These are phyloP conservation scores for Talaromyces sp. DNA, from an alignment of 2,329 filamentous ascomycete species.

Conservation along the genomic window DNA sequence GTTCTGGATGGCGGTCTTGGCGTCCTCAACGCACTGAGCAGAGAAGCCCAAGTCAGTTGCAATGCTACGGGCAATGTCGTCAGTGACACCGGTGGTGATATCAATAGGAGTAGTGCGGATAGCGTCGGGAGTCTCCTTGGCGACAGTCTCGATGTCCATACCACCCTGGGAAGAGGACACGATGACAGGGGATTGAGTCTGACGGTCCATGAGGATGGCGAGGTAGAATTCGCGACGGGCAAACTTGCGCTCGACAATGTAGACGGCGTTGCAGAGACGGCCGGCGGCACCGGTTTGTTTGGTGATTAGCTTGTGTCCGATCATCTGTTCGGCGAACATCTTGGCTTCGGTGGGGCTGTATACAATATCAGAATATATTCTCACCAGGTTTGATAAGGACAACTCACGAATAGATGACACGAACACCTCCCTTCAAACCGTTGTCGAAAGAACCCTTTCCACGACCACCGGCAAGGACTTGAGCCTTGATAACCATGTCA, in stretches of 20 bases:
- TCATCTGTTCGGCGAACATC: slow-evolving; percentile 99
- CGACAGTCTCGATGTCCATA: slow-evolving; percentile 98
- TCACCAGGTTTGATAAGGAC: background rate
- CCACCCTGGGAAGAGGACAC: slow-evolving; percentile 97
- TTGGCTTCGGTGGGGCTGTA: slow-evolving; percentile 75
- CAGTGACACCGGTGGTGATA: slow-evolving; percentile 91
- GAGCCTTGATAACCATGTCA: slow-evolving; percentile 99
- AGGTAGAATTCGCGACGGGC: slow-evolving; percentile 98
- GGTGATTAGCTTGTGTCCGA: slow-evolving; percentile 98
- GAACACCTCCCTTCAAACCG: slow-evolving; percentile 96
- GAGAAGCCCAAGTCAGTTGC: slow-evolving; percentile 93
- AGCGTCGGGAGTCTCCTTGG: slow-evolving; percentile 94
- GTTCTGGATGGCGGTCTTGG: slow-evolving; percentile 95
- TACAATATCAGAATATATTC: background rate
- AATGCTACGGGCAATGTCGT: slow-evolving; percentile 88
- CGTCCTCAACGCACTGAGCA: slow-evolving; percentile 93
- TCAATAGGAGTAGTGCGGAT: slow-evolving; percentile 92
- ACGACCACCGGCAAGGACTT: slow-evolving; percentile 94
- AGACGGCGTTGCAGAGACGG: slow-evolving; percentile 93
- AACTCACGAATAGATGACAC: slow-evolving; percentile 91
- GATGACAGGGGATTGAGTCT: slow-evolving; percentile 85
- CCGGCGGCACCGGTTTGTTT: slow-evolving; percentile 96
- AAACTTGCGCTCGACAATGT: slow-evolving; percentile 99
- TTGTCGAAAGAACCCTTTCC: slow-evolving; percentile 98
- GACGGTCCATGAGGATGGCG: slow-evolving; percentile 96